These are phyloP conservation scores for Candida pseudoviswanathii DNA, from an alignment of 1,139 yeast species.

Conservation along the genomic window DNA sequence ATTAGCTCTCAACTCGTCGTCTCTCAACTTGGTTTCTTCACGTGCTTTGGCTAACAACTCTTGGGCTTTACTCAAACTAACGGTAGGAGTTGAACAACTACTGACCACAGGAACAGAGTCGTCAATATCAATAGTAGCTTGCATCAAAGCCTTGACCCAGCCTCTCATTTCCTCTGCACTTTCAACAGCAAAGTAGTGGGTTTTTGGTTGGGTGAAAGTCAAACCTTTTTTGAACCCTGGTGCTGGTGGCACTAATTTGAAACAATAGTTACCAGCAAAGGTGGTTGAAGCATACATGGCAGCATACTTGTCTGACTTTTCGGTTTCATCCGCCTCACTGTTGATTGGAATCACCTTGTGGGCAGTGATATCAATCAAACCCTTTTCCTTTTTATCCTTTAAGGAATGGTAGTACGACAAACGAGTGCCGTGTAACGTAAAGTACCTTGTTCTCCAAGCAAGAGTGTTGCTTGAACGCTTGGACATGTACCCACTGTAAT, in stretches of 20 bases:
- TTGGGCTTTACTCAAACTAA: conserved; percentile 82
- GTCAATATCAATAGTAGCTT: conserved; percentile 95
- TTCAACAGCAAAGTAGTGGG: conserved; percentile 95
- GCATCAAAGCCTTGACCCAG: conserved; percentile 95
- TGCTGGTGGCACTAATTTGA: conserved; percentile 94
- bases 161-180: conserved; percentile 87
- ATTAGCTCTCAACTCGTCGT: conserved; percentile 50
- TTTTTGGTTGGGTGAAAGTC: conserved; percentile 94
- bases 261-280: conserved; percentile 90
- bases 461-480: conserved; percentile 81
- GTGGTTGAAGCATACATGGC: conserved; percentile 91
- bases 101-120: conserved; percentile 93
- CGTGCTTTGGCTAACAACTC: conserved; percentile 81
- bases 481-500: conserved; percentile 92
- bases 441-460: conserved; percentile 91
- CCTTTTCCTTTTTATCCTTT: conserved; percentile 82
- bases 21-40: conserved; percentile 66
- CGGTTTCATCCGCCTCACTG: conserved; percentile 58
- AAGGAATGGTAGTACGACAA: conserved; percentile 83
- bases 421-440: conserved; percentile 90
- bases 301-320: conserved; percentile 72
- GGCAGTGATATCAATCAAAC: conserved; percentile 92
- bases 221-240: conserved; percentile 96
- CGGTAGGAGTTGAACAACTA: conserved; percentile 93
- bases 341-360: conserved; percentile 76